These are phyloP conservation scores for Secale cereale DNA, from an alignment of 176 grass and related monocot genomes.

Conservation along the genomic window DNA sequence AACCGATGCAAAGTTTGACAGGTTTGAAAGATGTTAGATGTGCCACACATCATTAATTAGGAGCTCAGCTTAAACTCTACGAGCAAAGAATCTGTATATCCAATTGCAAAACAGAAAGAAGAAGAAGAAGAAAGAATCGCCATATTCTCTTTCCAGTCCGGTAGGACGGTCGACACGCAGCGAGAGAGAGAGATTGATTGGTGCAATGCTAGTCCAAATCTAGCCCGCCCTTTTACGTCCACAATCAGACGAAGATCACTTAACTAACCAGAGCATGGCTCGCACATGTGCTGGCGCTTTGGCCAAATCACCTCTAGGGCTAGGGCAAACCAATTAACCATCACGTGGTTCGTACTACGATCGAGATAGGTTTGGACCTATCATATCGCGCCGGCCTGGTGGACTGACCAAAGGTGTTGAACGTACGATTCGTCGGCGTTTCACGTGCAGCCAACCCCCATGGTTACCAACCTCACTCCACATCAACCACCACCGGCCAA, in stretches of 20 bases:
- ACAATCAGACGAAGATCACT: conserved; percentile 3
- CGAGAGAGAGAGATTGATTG: background rate
- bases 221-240: conserved; percentile 16
- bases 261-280: background rate
- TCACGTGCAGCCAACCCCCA: conserved; percentile 32
- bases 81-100: background rate
- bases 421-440: conserved; percentile 21
- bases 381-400: conserved; percentile 3
- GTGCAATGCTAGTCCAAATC: conserved; percentile 40
- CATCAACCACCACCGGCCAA: background rate
- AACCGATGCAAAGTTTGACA: no score
- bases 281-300: background rate
- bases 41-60: background rate
- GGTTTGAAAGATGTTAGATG: background rate
- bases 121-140: no score
- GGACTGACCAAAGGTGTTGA: conserved; percentile 5
- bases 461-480: background rate
- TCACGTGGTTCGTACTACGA: conserved; percentile 3
- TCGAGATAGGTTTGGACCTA: conserved; percentile 29
- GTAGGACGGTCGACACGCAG: conserved; percentile 13
- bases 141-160: background rate
- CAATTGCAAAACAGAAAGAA: no score
- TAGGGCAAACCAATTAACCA: background rate
- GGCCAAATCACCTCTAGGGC: background rate
- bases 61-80: background rate